Percentiles rank a stretch among this genome's conserved stretches.
These are phyloP conservation scores for Penicillium parvum DNA, from an alignment of 495 filamentous ascomycete species.

Conservation along the genomic window DNA sequence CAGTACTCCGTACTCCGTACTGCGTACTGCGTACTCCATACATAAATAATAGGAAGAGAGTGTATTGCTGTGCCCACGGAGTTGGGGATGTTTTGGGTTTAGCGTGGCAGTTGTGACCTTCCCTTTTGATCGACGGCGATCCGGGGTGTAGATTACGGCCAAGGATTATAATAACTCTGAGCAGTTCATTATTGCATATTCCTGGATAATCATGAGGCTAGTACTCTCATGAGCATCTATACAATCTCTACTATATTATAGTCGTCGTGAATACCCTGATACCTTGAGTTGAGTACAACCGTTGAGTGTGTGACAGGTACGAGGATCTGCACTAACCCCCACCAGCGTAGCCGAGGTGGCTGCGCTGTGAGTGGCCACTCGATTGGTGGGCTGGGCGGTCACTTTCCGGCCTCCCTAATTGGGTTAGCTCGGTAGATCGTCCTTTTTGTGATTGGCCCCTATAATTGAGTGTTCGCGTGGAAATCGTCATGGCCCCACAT, in stretches of 20 bases:
- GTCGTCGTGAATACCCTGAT: no score
- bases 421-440: slow-evolving; percentile 14
- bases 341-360: slow-evolving; percentile 18
- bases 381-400: slow-evolving; percentile 9
- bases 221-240: no score
- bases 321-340: slow-evolving; percentile 32
- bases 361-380: background rate
- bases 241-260: no score
- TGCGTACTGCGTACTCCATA: background rate
- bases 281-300: no score
- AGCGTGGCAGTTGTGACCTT: slow-evolving; percentile 17
- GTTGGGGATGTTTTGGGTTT: slow-evolving; percentile 8
- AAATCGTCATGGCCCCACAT: slow-evolving; percentile 22
- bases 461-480: slow-evolving; percentile 22
- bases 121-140: slow-evolving; percentile 12
- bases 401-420: slow-evolving; percentile 26
- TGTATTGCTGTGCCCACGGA: slow-evolving; percentile 15
- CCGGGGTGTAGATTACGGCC: no score
- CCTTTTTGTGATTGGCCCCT: background rate
- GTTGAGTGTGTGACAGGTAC: slow-evolving; percentile 32
- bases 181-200: no score
- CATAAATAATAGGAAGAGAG: no score
- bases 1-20: no score
- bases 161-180: no score
- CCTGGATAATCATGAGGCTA: no score